Percentiles rank a stretch among this genome's conserved stretches.
Evolutionary conservation across 2,329 filamentous ascomycete species (phyloP).

Genomic region (Pezicula neosporulosa): DNA sequence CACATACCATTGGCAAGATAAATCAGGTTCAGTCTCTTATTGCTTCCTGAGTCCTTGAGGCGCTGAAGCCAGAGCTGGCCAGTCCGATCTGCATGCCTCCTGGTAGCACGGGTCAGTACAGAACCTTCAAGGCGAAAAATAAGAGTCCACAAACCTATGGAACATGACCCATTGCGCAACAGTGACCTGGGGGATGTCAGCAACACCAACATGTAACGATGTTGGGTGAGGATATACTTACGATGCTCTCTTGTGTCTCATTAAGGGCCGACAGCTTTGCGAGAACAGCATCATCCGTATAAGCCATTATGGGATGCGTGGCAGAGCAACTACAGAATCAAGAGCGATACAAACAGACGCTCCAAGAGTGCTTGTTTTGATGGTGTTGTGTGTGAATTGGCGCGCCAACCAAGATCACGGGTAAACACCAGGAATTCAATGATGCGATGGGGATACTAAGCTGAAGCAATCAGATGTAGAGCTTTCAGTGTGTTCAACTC

Average conservation of each 20-base stretch:
- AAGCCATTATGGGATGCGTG: constrained; percentile 63
- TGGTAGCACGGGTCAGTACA: constrained; percentile 38
- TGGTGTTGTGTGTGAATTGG: too few species aligned
- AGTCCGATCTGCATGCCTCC: constrained; percentile 87
- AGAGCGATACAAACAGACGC: too few species aligned
- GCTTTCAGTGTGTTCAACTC: too few species aligned
- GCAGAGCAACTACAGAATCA: not conserved
- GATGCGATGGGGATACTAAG: too few species aligned
- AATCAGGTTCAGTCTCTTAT: constrained; percentile 84
- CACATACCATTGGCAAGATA: constrained; percentile 88
- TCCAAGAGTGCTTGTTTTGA: too few species aligned
- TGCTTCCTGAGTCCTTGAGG: constrained; percentile 80
- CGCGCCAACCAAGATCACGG: too few species aligned
- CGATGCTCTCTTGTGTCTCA: constrained; percentile 95
- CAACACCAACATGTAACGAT: not conserved
- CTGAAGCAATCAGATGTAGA: too few species aligned
- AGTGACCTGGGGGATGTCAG: constrained; percentile 49
- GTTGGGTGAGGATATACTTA: constrained; percentile 12
- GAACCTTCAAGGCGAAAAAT: not conserved
- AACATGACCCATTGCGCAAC: constrained; percentile 99
- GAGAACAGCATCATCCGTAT: constrained; percentile 91
- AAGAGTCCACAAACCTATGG: constrained; percentile 65
- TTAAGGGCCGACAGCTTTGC: constrained; percentile 94
- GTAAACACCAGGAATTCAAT: too few species aligned
- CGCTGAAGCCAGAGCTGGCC: constrained; percentile 89